A percentile compares a stretch with the other conserved stretches of the same genome.
These are phyloP conservation scores for Xylaria longipes DNA, from an alignment of 495 filamentous ascomycete species.

Conservation along the genomic window DNA sequence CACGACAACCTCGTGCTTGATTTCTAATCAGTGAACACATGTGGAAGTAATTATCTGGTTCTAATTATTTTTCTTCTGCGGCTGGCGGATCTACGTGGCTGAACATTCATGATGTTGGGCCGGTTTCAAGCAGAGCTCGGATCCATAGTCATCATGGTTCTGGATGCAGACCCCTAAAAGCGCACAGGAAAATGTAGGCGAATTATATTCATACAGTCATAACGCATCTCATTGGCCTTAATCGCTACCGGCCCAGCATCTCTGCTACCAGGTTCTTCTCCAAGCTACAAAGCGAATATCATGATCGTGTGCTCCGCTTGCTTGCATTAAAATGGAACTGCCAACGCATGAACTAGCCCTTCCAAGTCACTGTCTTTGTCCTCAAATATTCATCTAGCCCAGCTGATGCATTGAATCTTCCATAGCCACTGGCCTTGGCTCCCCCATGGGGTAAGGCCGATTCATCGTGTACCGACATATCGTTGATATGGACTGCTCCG, in stretches of 20 bases:
- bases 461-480: slow-evolving; percentile 86
- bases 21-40: background rate
- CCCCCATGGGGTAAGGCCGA: slow-evolving; percentile 80
- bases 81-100: no score
- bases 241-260: background rate
- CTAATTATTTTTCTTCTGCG: background rate
- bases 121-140: background rate
- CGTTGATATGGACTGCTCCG: slow-evolving; percentile 90
- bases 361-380: slow-evolving; percentile 83
- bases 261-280: background rate
- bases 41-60: background rate
- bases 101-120: background rate
- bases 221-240: background rate
- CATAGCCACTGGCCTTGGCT: slow-evolving; percentile 83
- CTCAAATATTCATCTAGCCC: slow-evolving; percentile 78
- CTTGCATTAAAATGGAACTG: slow-evolving; percentile 10
- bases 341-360: slow-evolving; percentile 41
- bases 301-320: background rate
- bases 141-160: background rate
- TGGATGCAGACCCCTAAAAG: background rate
- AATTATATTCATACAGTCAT: background rate
- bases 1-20: background rate
- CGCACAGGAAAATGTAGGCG: background rate
- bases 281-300: background rate
- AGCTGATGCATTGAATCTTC: slow-evolving; percentile 60